Base-by-base conservation (phyloP, 1,139 yeast genomes). In the Yamadazyma siamensis region DNA sequence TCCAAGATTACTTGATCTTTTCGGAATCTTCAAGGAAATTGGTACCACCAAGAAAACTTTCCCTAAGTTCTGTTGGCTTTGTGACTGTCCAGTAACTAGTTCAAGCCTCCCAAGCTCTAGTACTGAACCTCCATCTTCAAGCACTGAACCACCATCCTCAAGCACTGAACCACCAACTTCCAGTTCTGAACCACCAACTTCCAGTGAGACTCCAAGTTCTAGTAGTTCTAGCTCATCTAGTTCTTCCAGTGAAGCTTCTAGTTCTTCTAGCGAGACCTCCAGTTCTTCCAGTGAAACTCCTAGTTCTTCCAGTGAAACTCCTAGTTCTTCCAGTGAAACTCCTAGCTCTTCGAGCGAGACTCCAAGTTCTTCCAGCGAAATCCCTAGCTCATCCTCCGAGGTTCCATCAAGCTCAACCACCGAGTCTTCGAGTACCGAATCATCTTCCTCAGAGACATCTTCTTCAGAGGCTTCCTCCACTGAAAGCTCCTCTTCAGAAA, bases 1-100 rank as follows among this genome's bases (percentile, higher is more conserved):
- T 13, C 25, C 4, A 21, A 15, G 26, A 23, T 20, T 32, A 11
- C 18, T 27, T 22, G 5, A n/a, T n/a, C n/a, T n/a, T n/a, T n/a
- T n/a, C n/a, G n/a, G n/a, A n/a, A n/a, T 43, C 30, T 43, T 50
- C 29, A 27, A 39, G n/a, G 29, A 37, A 6, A 41, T 49, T 32
- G 48, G 43, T 17, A 42, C 48, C 15, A 29, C 35, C 12, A 27
- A 42, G 21, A 26, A 12, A 11, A 26, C 27, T 3, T 30, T 50
- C 23, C 44, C 43, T 17, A 44, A 46, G 31, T 44, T 40, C 40
- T 51, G 56, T 41, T 52, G 56, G 55, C 44, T 43, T 28, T 50
- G 56, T 41, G 46, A 45, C 31, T 50, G 56, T 42, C 39, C 43
- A n/a, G 32, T 22, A 14, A 14, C 28, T 16, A 15, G 19, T 23